phyloP scores from a whole-genome alignment of 139 green algal species.

The Mychonastes homosphaera region DNA sequence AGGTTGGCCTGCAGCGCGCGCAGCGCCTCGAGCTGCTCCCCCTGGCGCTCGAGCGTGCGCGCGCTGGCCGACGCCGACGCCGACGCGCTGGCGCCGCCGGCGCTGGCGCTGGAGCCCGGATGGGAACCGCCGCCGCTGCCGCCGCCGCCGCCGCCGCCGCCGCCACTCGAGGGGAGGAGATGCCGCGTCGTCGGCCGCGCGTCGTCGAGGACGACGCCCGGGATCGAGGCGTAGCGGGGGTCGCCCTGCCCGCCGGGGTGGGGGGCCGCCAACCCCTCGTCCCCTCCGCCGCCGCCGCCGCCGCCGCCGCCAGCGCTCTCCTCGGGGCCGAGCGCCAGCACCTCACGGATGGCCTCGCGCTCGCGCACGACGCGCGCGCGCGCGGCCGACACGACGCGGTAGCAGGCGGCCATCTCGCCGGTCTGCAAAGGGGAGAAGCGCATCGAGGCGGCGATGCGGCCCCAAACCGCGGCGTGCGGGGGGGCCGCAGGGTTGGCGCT shows the following conservation, averaged over 20 bases:
- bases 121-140: conserved; percentile 2
- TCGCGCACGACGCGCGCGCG: too few species aligned
- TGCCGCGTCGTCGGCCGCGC: too few species aligned
- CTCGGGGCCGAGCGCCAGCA: too few species aligned
- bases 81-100: not conserved
- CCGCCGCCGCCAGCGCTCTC: too few species aligned
- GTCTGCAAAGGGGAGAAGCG: conserved; percentile 2
- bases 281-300: too few species aligned
- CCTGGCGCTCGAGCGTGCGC: not conserved
- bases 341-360: too few species aligned
- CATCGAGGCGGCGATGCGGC: not conserved
- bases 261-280: too few species aligned
- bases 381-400: too few species aligned
- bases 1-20: conserved; percentile 11
- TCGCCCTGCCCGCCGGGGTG: too few species aligned
- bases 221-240: too few species aligned
- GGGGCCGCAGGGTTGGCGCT: not conserved
- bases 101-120: not conserved
- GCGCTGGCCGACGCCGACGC: not conserved
- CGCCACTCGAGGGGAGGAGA: not conserved
- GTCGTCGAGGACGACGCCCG: too few species aligned
- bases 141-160: not conserved
- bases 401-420: conserved; percentile 11
- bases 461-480: conserved; percentile 7
- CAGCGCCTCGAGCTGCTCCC: conserved; percentile 1